phyloP scores from a whole-genome alignment of 2,329 filamentous ascomycete species.

The Phialophora expanda region DNA sequence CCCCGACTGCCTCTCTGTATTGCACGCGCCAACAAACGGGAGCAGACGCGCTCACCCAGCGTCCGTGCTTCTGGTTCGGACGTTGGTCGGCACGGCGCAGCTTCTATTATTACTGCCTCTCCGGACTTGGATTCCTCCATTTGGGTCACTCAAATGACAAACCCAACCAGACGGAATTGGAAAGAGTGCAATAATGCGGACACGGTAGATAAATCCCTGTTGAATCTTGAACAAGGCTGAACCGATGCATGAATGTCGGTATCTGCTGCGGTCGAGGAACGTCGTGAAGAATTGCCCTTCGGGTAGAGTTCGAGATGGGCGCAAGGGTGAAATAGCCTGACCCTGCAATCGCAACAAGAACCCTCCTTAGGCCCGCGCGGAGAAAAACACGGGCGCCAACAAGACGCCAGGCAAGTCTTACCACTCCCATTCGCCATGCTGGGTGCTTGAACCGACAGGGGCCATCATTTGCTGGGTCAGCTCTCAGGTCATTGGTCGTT shows the following conservation, averaged over 20 bases:
- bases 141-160: not conserved
- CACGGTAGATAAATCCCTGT: not conserved
- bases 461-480: conserved; percentile 2
- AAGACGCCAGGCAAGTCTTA: not conserved
- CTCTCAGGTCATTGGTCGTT: not conserved
- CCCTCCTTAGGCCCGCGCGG: not conserved
- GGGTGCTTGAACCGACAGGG: not conserved
- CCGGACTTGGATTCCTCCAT: not conserved
- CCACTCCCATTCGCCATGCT: not conserved
- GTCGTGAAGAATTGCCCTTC: conserved; percentile 20
- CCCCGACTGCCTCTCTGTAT: no score
- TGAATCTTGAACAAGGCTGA: conserved; percentile 14
- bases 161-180: not conserved
- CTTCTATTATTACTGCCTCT: not conserved
- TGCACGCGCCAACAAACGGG: no score
- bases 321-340: conserved; percentile 8
- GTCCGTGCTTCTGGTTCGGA: not conserved
- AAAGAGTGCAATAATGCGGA: not conserved
- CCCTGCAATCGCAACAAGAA: conserved; percentile 12
- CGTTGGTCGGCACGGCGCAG: not conserved
- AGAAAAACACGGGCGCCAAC: not conserved
- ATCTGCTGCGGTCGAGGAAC: conserved; percentile 1
- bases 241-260: not conserved
- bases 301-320: conserved; percentile 2
- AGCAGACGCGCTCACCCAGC: not conserved